Percentiles rank a stretch among this genome's conserved stretches.
Conservation (phyloP, 2,329 filamentous ascomycete species). For the Bipolaris gigantea region DNA sequence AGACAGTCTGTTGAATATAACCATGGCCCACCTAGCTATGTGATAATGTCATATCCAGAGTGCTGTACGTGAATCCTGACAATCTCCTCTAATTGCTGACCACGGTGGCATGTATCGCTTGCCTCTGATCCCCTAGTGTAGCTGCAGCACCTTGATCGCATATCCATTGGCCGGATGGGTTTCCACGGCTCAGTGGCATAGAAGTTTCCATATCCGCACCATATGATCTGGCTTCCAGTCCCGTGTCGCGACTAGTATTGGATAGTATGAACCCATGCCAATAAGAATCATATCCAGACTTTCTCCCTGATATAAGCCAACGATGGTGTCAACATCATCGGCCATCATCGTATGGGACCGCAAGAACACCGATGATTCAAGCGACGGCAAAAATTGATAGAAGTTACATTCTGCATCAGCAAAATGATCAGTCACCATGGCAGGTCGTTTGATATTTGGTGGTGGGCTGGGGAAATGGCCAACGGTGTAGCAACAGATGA, state of each 20-base stretch:
- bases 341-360: not conserved
- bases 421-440: not conserved
- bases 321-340: not conserved
- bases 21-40: not conserved
- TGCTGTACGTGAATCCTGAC: not conserved
- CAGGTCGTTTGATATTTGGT: not conserved
- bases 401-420: not conserved
- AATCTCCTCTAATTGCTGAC: not conserved
- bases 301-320: not conserved
- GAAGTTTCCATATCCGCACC: not conserved
- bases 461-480: not conserved
- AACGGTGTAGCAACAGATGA: not conserved
- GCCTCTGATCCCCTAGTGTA: not conserved
- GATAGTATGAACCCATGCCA: not conserved
- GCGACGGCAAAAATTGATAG: not conserved
- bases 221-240: not conserved
- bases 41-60: not conserved
- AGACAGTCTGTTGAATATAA: too few species aligned
- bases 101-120: not conserved
- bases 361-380: not conserved
- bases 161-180: not conserved
- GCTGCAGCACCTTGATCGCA: not conserved
- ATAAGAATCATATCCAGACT: not conserved
- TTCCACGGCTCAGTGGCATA: not conserved
- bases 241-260: not conserved